phyloP scores from a whole-genome alignment of 495 filamentous ascomycete genomes.

The Emericellopsis terricola region DNA sequence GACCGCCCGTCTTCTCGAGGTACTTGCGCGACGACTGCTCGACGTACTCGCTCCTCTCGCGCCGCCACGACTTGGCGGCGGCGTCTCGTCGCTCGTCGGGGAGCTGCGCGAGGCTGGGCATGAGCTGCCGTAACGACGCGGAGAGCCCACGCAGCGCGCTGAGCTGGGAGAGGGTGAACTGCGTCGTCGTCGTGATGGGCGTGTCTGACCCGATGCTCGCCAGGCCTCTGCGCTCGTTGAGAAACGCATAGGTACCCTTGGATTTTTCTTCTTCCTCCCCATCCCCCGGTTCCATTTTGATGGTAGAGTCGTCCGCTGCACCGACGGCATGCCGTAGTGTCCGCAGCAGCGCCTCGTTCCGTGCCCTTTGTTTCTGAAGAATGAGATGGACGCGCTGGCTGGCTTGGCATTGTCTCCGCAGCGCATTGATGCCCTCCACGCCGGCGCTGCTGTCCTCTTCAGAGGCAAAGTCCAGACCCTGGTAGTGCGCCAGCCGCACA shows the following conservation, averaged over 20 bases:
- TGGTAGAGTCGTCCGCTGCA: conserved; percentile 6
- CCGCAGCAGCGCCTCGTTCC: conserved; percentile 53
- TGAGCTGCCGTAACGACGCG: conserved; percentile 38
- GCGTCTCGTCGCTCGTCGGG: conserved; percentile 7
- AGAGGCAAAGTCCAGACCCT: conserved; percentile 25
- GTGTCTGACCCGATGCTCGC: conserved; percentile 20
- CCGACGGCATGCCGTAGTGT: conserved; percentile 42
- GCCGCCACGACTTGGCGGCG: conserved; percentile 24
- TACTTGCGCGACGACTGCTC: conserved; percentile 45
- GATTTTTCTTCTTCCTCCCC: conserved; percentile 4
- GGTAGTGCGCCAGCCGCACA: conserved; percentile 75
- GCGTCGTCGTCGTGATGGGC: conserved; percentile 54
- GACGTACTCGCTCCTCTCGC: conserved; percentile 54
- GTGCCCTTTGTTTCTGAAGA: conserved; percentile 53
- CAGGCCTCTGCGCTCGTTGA: conserved; percentile 23
- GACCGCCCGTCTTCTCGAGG: conserved; percentile 32
- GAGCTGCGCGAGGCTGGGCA: conserved; percentile 29
- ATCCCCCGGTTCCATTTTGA: conserved; percentile 10
- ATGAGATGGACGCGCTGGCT: conserved; percentile 61
- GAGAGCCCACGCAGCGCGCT: conserved; percentile 54
- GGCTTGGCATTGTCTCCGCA: conserved; percentile 64
- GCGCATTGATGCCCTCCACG: conserved; percentile 44
- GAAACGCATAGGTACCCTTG: conserved; percentile 28
- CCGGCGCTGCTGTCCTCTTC: conserved; percentile 26
- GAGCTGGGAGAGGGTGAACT: conserved; percentile 67